Evolutionary conservation across 345 rosid species (phyloP).

Genomic region (Turritis glabra): DNA sequence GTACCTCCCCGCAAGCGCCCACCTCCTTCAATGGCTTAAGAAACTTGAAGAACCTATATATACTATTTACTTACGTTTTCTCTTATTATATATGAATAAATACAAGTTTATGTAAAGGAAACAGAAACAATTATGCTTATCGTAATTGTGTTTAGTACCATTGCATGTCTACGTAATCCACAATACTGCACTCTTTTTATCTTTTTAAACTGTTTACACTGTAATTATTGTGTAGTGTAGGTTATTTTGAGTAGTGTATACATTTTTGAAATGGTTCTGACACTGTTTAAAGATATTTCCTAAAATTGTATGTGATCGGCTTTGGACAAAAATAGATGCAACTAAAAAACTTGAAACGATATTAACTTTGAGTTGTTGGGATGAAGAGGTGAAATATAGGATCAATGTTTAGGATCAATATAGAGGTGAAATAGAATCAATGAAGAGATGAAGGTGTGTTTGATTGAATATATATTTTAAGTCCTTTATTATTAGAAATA

Average conservation of each 20-base stretch:
- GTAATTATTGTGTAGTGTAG: too few relatives aligned
- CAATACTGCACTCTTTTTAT: too few relatives aligned
- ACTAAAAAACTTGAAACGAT: neutral
- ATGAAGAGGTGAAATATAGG: neutral
- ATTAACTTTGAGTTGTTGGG: neutral
- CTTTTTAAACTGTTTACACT: too few relatives aligned
- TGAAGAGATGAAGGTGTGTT: too few relatives aligned
- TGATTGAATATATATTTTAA: neutral
- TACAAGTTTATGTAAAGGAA: neutral
- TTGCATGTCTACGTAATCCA: neutral
- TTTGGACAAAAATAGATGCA: neutral
- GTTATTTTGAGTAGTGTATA: too few relatives aligned
- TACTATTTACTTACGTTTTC: neutral
- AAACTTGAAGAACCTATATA: neutral
- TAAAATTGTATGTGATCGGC: neutral
- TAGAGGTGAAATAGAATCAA: too few relatives aligned
- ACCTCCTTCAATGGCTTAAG: constrained; percentile 2
- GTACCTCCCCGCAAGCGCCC: neutral
- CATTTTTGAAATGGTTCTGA: neutral
- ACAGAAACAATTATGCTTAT: neutral
- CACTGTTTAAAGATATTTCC: neutral
- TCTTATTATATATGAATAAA: neutral
- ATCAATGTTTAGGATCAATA: neutral
- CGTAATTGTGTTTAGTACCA: neutral
- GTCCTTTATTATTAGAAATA: too few relatives aligned